Evolutionary conservation across 176 grass and related monocot species (phyloP), one percentile per base, ranked within the genome.

Genomic region (Triticum monococcum): DNA sequence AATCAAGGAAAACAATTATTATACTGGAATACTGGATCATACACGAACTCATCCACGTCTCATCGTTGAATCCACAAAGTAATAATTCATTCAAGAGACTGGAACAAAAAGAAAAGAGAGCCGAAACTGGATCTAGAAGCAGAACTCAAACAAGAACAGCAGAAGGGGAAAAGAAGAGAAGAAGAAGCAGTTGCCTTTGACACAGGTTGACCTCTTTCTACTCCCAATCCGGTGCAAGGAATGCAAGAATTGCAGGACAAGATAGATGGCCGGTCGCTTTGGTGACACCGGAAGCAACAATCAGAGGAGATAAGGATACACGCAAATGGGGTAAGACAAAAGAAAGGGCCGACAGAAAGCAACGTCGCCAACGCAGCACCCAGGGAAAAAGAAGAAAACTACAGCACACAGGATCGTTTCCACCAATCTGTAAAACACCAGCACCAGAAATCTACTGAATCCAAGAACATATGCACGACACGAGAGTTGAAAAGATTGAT

Each of bases 201-300:
- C 74, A 65, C n/a, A 9, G 16, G 54, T 84, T 88, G 80, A 87
- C 84, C 86, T 72, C 63, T 86, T 79, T 92, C 83, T 77, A 73
- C 82, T 76, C 69, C 33, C 43, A 81, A 68, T 85, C 45, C 72
- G 28, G 64, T 68, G 28, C 62, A 86, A 76, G 17, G 52, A 75
- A 48, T 28, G 6, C 43, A 86, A 62, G 46, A 77, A 81, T 28
- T 68, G 69, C 45, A 43, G 28, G 20, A 57, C 24, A 81, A 85
- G 46, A 50, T 48, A 77, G 78, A 77, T 77, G 36, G 30, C 13
- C 16, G 10, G 28, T 75, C 66, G 30, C 75, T 85, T 81, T 59
- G 65, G 60, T 86, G 72, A 72, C 38, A 20, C 28, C 77, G 52
- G 71, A 83, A 72, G 32, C 52, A 64, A 77, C 52, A 64, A 64